Percentiles rank a stretch among this genome's conserved stretches.
Conservation (phyloP, 352 stramenopile genomes). For the Phytophthora citrophthora region DNA sequence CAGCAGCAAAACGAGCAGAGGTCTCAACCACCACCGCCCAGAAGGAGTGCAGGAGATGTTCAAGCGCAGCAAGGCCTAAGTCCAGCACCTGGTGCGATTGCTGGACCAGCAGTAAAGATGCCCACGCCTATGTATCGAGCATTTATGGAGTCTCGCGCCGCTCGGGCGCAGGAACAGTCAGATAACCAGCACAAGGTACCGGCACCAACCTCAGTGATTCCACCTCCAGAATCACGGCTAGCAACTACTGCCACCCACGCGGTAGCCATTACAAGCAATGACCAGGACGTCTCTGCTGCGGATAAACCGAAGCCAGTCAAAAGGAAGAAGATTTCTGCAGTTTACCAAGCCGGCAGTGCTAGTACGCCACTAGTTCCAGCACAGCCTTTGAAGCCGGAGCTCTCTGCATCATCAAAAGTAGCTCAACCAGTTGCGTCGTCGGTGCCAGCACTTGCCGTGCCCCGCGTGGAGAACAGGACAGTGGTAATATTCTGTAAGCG, state of each 20-base stretch:
- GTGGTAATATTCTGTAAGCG: constrained; percentile 87
- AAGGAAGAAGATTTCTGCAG: constrained; percentile 14
- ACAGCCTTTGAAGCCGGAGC: not conserved
- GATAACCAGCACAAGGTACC: not conserved
- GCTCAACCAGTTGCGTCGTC: not conserved
- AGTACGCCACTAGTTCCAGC: too few species aligned
- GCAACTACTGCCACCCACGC: not conserved
- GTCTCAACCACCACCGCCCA: constrained; percentile 4
- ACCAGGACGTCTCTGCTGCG: not conserved
- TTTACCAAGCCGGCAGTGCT: too few species aligned
- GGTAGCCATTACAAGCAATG: not conserved
- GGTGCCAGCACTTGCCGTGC: not conserved
- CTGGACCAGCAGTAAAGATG: not conserved
- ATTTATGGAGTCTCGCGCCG: constrained; percentile 28
- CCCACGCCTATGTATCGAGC: constrained; percentile 24
- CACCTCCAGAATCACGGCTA: not conserved
- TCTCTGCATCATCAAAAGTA: not conserved
- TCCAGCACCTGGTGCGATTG: constrained; percentile 1
- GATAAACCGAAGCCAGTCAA: constrained; percentile 4
- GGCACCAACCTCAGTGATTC: not conserved
- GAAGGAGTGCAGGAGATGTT: not conserved
- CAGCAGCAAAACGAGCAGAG: constrained; percentile 19
- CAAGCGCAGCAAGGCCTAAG: constrained; percentile 6
- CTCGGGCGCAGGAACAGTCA: constrained; percentile 26
- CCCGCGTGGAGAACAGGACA: constrained; percentile 46